Conservation (phyloP, 1,284 basidiomycete genomes). For the Cystobasidium pallidum region DNA sequence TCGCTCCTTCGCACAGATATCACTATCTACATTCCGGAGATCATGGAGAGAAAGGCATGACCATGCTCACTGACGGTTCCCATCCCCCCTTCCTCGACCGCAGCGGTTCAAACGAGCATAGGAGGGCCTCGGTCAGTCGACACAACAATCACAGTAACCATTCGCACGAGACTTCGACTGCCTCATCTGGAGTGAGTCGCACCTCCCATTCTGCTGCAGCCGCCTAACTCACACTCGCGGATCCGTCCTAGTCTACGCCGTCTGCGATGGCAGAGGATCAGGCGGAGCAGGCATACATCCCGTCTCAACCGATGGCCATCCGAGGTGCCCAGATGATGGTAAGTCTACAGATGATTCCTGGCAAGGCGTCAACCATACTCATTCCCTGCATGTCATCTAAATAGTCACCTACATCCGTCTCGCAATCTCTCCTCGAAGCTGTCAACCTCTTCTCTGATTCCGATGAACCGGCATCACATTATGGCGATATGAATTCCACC, state of each 20-base stretch:
- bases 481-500: not conserved
- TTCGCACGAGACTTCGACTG: constrained; percentile 14
- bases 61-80: constrained; percentile 37
- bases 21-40: constrained; percentile 34
- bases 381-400: not conserved
- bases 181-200: constrained; percentile 1
- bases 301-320: constrained; percentile 20
- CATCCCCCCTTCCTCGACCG: constrained; percentile 35
- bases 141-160: constrained; percentile 10
- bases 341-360: not conserved
- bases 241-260: not conserved
- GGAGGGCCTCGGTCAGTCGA: constrained; percentile 4
- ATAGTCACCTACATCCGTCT: constrained; percentile 22
- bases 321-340: constrained; percentile 16
- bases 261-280: not conserved
- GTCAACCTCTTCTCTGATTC: constrained; percentile 31
- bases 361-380: not conserved
- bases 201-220: not conserved
- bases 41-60: constrained; percentile 36
- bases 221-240: not conserved
- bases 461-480: not conserved
- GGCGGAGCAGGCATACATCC: constrained; percentile 8
- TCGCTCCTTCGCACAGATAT: constrained; percentile 1
- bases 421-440: constrained; percentile 17
- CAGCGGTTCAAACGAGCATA: not conserved